A percentile compares a stretch with the other conserved stretches of the same genome.
Evolutionary conservation across 1,284 basidiomycete genomes (phyloP).

Genomic region (Xerocomus minutiporus): DNA sequence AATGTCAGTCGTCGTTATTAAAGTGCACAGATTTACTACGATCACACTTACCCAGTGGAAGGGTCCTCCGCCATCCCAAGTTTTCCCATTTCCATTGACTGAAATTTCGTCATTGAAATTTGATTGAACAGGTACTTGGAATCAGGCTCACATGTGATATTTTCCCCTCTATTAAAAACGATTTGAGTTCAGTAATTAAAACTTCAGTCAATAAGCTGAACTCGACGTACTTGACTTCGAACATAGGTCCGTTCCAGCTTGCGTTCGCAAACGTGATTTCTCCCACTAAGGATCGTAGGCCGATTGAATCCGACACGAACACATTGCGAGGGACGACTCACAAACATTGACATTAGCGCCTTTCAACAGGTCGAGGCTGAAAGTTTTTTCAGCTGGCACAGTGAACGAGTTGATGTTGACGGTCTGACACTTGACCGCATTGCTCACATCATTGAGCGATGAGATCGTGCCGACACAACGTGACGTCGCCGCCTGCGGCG

Average conservation of each 20-base stretch:
- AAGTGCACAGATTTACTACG: neutral
- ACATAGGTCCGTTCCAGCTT: slow-evolving; percentile 44
- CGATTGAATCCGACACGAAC: neutral
- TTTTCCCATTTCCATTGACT: slow-evolving; percentile 48
- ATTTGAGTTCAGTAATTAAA: neutral
- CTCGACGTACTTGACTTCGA: slow-evolving; percentile 22
- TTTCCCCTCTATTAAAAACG: slow-evolving; percentile 29
- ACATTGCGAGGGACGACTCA: slow-evolving; percentile 11
- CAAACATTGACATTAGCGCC: slow-evolving; percentile 41
- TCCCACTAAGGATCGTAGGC: slow-evolving; percentile 35
- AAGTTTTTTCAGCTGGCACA: slow-evolving; percentile 42
- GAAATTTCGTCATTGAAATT: neutral
- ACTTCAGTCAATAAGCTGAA: neutral
- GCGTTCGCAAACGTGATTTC: slow-evolving; percentile 39
- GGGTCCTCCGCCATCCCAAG: slow-evolving; percentile 40
- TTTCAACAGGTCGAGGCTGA: slow-evolving; percentile 36
- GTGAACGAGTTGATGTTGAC: slow-evolving; percentile 38
- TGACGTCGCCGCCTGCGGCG: slow-evolving; percentile 10
- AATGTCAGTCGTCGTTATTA: neutral
- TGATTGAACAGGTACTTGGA: neutral
- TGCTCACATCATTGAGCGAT: slow-evolving; percentile 32
- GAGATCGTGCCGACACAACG: slow-evolving; percentile 33
- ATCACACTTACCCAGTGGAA: slow-evolving; percentile 40
- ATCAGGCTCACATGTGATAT: slow-evolving; percentile 37
- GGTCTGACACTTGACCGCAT: slow-evolving; percentile 32